Conservation (phyloP, 352 stramenopile species). For the Phytopythium vexans region DNA sequence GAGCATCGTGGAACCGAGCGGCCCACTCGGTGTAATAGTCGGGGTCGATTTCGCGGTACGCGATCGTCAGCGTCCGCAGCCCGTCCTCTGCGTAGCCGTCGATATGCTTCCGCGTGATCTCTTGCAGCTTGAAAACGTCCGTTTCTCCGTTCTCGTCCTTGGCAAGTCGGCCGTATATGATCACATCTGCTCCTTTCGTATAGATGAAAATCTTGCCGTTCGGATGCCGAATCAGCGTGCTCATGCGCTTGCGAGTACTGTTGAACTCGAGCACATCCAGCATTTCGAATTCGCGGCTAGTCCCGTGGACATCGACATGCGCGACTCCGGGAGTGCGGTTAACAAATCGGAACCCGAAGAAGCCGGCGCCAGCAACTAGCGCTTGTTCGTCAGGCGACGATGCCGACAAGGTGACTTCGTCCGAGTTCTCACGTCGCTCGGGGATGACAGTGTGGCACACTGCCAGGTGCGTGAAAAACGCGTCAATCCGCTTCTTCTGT, state of each 20-base stretch:
- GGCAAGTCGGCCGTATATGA: constrained; percentile 52
- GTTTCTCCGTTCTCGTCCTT: constrained; percentile 26
- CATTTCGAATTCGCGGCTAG: constrained; percentile 58
- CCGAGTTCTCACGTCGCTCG: constrained; percentile 84
- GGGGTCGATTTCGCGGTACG: constrained; percentile 52
- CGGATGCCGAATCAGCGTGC: constrained; percentile 77
- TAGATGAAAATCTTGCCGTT: constrained; percentile 63
- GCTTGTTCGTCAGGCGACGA: constrained; percentile 87
- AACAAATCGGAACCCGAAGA: constrained; percentile 76
- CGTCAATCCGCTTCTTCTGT: constrained; percentile 60
- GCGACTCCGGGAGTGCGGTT: constrained; percentile 58
- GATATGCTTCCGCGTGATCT: constrained; percentile 56
- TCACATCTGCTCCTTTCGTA: constrained; percentile 70
- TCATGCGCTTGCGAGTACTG: constrained; percentile 93
- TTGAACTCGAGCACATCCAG: constrained; percentile 92
- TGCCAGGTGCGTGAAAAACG: constrained; percentile 83
- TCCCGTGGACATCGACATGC: constrained; percentile 44
- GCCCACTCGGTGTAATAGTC: constrained; percentile 58
- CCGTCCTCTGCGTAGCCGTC: constrained; percentile 86
- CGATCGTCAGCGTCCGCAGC: constrained; percentile 85
- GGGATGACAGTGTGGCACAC: constrained; percentile 97
- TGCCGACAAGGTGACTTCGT: constrained; percentile 57
- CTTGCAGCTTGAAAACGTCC: constrained; percentile 24
- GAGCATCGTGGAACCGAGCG: constrained; percentile 53
- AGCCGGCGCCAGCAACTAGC: constrained; percentile 69